These are phyloP conservation scores for Apiotrichum sp. DNA, from an alignment of 1,284 basidiomycete species.

Conservation along the genomic window DNA sequence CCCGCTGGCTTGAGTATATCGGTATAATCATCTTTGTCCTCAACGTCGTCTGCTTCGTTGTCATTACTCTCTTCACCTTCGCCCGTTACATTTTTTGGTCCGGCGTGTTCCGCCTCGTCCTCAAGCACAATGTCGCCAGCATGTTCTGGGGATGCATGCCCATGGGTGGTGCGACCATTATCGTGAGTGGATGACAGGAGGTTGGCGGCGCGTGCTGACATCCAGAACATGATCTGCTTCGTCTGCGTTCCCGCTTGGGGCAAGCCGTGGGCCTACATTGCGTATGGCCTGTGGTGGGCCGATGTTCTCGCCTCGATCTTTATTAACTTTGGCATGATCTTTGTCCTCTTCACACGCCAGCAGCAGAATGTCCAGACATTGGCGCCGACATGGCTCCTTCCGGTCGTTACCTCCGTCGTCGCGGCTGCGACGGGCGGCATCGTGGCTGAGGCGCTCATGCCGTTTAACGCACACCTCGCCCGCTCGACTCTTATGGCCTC, in stretches of 20 bases:
- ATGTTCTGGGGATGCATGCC: slow-evolving; percentile 64
- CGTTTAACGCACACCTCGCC: slow-evolving; percentile 52
- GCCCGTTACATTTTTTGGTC: slow-evolving; percentile 57
- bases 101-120: slow-evolving; percentile 54
- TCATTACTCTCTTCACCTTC: slow-evolving; percentile 52
- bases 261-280: slow-evolving; percentile 53
- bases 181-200: slow-evolving; percentile 38
- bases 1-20: slow-evolving; percentile 43
- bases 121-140: slow-evolving; percentile 59
- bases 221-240: slow-evolving; percentile 50
- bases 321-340: slow-evolving; percentile 60
- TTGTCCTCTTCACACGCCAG: slow-evolving; percentile 62
- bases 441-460: slow-evolving; percentile 52
- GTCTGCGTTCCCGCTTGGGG: slow-evolving; percentile 50
- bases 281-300: slow-evolving; percentile 71
- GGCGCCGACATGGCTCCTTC: slow-evolving; percentile 63
- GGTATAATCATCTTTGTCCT: slow-evolving; percentile 58
- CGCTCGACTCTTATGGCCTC: slow-evolving; percentile 55
- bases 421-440: slow-evolving; percentile 60
- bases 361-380: slow-evolving; percentile 55
- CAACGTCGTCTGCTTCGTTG: slow-evolving; percentile 59
- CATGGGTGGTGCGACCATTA: slow-evolving; percentile 64
- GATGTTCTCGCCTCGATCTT: slow-evolving; percentile 56
- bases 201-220: background rate
- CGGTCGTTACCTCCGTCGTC: slow-evolving; percentile 65